These are phyloP conservation scores for Solanum pinnatisectum DNA, from an alignment of 257 asterid genomes.

Conservation along the genomic window DNA sequence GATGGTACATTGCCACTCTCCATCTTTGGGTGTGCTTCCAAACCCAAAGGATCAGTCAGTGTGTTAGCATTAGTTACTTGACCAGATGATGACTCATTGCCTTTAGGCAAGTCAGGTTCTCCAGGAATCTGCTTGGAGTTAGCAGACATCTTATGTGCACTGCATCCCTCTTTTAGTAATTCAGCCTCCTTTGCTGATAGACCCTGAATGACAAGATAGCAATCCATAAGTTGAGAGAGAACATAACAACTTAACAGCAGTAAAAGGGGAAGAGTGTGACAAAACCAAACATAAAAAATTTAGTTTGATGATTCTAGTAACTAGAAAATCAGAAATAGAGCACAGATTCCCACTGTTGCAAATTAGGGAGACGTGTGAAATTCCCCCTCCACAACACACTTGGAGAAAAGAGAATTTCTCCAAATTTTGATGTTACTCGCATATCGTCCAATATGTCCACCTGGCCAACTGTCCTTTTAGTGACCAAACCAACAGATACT, in stretches of 20 bases:
- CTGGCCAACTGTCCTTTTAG: background rate
- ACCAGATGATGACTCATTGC: conserved; percentile 33
- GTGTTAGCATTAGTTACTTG: conserved; percentile 33
- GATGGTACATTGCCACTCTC: conserved; percentile 37
- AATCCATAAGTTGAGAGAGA: background rate
- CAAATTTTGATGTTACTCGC: background rate
- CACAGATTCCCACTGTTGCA: background rate
- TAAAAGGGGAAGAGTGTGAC: background rate
- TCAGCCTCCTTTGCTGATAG: conserved; percentile 62
- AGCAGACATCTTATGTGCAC: conserved; percentile 35
- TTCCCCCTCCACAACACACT: background rate
- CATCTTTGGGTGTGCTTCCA: conserved; percentile 35
- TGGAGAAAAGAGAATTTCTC: background rate
- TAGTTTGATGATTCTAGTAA: background rate
- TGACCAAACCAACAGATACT: background rate
- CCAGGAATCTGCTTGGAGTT: conserved; percentile 36
- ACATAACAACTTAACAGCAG: background rate
- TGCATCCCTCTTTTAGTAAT: conserved; percentile 41
- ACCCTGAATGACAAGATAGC: conserved; percentile 33
- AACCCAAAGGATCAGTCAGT: conserved; percentile 21
- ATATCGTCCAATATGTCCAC: background rate
- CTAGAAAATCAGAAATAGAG: background rate
- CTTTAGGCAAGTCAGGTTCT: conserved; percentile 44
- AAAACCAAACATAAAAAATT: background rate
- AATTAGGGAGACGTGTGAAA: background rate